A percentile compares a stretch with the other conserved stretches of the same genome.
Evolutionary conservation across 2,329 filamentous ascomycete genomes (phyloP).

Genomic region (Endocalyx cinctus): DNA sequence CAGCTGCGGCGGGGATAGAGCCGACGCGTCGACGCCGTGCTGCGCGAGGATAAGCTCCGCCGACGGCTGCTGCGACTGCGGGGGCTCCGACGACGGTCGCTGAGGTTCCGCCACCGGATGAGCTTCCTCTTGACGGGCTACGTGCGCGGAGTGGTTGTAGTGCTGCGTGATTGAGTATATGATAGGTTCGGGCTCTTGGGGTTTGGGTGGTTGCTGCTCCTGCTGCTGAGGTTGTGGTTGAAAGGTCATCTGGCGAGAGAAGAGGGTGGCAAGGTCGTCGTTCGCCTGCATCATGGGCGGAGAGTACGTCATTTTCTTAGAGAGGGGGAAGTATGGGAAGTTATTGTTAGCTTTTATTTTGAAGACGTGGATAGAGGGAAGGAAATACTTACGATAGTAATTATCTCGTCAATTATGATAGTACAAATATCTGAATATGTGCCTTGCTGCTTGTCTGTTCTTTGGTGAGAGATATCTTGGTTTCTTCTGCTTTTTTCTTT

Average conservation of each 20-base stretch:
- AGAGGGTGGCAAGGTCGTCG: constrained; percentile 78
- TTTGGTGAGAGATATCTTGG: background rate
- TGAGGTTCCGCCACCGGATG: constrained; percentile 29
- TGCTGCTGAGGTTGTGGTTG: constrained; percentile 33
- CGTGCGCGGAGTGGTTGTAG: constrained; percentile 76
- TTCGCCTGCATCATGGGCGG: constrained; percentile 58
- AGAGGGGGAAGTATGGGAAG: constrained; percentile 8
- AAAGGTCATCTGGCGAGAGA: constrained; percentile 71
- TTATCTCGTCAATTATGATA: background rate
- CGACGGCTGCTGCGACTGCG: constrained; percentile 42
- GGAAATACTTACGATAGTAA: constrained; percentile 6
- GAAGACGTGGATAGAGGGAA: constrained; percentile 1
- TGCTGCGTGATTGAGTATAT: constrained; percentile 75
- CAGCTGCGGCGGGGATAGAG: constrained; percentile 69
- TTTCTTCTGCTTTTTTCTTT: no score
- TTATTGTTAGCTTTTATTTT: no score
- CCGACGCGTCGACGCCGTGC: constrained; percentile 65
- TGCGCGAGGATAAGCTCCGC: constrained; percentile 56
- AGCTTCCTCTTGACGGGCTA: constrained; percentile 35
- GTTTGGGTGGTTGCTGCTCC: constrained; percentile 26
- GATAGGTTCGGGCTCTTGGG: constrained; percentile 34
- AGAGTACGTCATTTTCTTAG: constrained; percentile 34
- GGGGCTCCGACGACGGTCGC: constrained; percentile 47
- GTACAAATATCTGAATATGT: background rate
- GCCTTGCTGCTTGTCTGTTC: background rate